Evolutionary conservation across 2,329 filamentous ascomycete genomes (phyloP), one percentile per base, ranked within the genome.

Genomic region (Fusarium palustre): DNA sequence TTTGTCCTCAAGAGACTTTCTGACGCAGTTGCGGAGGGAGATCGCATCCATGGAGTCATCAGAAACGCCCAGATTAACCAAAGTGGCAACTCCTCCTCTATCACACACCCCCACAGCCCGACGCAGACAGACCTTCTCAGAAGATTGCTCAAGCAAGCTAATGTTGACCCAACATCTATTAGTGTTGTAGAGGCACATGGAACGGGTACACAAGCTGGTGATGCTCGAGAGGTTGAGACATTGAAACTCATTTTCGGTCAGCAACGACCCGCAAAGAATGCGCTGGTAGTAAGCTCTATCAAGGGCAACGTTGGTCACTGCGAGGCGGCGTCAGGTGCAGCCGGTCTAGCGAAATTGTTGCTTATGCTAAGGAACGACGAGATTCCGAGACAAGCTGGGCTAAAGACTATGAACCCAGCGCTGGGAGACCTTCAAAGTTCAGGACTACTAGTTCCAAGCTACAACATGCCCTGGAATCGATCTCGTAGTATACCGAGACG

Each of bases 1-100:
- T 52, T 57, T 28, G 38, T 57, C 7, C 30, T 57, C 15, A 57
- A 57, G 8, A 46, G 55, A 1, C 55, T 57, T 4, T 52, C 55
- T 1, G 55, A 57, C 3, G 55, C 55, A 1, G 16, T 57, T 9
- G 30, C n/a, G 1, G 55, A 57, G 6, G 36, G 46, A 0, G 55
- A 57, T 52, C 55, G 36, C 4, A 57, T 57, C 13, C 38, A 52
- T 18, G 55, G 46, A 15, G 38, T 57, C 18, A 52, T 57, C 24
- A 43, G 18, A n/a, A 43, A 5, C 7, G 38, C 46, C 18, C 55
- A 57, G 9, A 52, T 52, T 15, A 57, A 57, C 22, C 55, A 57
- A 28, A 52, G 45, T 11, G 55, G 45, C 11, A 43, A 43, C 2
- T 57, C 55, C 3, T 30, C 30, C 38, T 57, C 55, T 3, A 57